These are phyloP conservation scores for Vitis labrusca DNA, from an alignment of 164 flowering plant genomes.

Conservation along the genomic window DNA sequence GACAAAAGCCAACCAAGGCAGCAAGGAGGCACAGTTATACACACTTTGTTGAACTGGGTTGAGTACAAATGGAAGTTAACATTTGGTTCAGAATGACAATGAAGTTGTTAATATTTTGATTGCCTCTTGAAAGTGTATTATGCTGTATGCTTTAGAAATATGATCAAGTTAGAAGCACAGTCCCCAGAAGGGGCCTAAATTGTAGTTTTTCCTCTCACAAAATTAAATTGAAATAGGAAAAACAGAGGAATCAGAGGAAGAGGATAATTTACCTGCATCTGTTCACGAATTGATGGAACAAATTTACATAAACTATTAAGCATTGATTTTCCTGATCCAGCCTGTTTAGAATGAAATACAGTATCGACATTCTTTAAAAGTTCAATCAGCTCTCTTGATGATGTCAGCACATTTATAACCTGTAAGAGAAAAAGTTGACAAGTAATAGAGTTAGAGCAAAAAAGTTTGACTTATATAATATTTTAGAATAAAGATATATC, in stretches of 20 bases:
- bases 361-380: conserved; percentile 65
- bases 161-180: not conserved
- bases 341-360: conserved; percentile 55
- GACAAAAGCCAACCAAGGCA: too few species aligned
- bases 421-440: conserved; percentile 21
- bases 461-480: not conserved
- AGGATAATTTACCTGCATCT: conserved; percentile 54
- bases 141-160: not conserved
- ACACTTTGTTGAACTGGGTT: too few species aligned
- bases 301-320: conserved; percentile 42
- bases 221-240: not conserved
- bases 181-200: not conserved
- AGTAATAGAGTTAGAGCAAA: not conserved
- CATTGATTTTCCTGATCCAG: conserved; percentile 40
- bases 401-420: conserved; percentile 61
- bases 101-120: not conserved
- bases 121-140: not conserved
- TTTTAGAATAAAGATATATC: not conserved
- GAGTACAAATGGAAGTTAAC: not conserved
- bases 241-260: not conserved
- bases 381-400: conserved; percentile 62
- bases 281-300: conserved; percentile 66
- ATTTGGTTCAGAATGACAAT: not conserved
- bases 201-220: too few species aligned
- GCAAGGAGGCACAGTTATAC: too few species aligned